Evolutionary conservation across 768 basidiomycete species (phyloP), one percentile per base, ranked within the genome.

Genomic region (Trichaptum fuscoviolaceum): DNA sequence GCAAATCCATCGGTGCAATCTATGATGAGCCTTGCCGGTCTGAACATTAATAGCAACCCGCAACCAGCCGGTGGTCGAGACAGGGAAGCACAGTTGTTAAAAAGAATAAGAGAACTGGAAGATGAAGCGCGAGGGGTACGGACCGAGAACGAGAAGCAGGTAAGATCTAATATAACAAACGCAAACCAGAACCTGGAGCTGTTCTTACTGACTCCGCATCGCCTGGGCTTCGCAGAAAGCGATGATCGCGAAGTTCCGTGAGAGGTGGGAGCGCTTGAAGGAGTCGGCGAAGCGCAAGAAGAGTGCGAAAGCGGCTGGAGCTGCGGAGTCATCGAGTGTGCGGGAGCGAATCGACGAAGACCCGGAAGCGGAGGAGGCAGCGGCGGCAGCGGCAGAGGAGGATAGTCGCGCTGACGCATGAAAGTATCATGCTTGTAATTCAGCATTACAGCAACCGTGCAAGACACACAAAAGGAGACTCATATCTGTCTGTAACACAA

Each of bases 251-350:
- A 89, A 90, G 71, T 94, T 91, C 77, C 85, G 90, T 27, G 93
- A 94, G 77, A 83, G 91, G 57, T 95, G 93, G 93, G 91, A 92
- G 74, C 93, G 92, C 75, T 79, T 95, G 66, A 95, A 95, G 74
- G 93, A 95, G 72, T 90, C 90, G 27, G 90, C 92, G 8, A 92
- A 88, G 76, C 86, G 90, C 67, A 93, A 94, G 79, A 91, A 93
- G 74, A 90, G 91, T 72, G 88, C 87, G 63, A 85, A 83, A 70
- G 81, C 78, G 17, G 87, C 86, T 64, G 84, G 81, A 1, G 84
- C 83, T 9, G 81, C 82, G 20, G 83, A 81, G 24, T 79, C 77
- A 20, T 72, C 73, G 3, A 81, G 70, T 34, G 81, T 88, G 57
- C 81, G 85, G 68, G 89, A 92, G 66, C 82, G 84, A 63, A 95